These are phyloP conservation scores for Yarrowia bubula DNA, from an alignment of 805 yeast species.

Conservation along the genomic window DNA sequence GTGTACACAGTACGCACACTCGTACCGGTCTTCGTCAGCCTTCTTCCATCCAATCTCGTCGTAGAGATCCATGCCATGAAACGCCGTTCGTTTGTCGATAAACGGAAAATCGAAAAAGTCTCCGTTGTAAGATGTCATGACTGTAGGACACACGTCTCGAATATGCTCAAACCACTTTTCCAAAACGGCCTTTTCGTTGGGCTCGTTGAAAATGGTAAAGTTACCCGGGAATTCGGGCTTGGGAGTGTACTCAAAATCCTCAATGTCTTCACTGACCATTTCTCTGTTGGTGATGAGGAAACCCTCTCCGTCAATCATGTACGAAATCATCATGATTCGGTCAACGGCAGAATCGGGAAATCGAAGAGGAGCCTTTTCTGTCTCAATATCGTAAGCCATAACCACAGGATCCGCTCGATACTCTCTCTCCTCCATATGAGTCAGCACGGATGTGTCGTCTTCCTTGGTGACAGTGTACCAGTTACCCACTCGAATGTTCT, in stretches of 20 bases:
- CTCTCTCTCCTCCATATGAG: constrained; percentile 66
- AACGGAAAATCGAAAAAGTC: constrained; percentile 99
- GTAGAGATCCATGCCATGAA: constrained; percentile 83
- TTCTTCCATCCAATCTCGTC: constrained; percentile 91
- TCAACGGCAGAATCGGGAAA: constrained; percentile 91
- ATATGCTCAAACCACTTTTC: constrained; percentile 85
- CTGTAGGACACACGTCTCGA: constrained; percentile 84
- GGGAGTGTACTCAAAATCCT: constrained; percentile 96
- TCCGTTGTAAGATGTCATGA: constrained; percentile 97
- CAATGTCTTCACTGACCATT: constrained; percentile 90
- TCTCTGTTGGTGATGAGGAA: constrained; percentile 90
- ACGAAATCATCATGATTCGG: constrained; percentile 97
- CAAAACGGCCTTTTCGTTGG: constrained; percentile 73
- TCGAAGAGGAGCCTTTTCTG: constrained; percentile 92
- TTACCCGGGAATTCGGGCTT: constrained; percentile 91
- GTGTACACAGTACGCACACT: constrained; percentile 87
- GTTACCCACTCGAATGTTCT: constrained; percentile 80
- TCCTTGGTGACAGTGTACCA: constrained; percentile 83
- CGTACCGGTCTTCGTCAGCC: constrained; percentile 93
- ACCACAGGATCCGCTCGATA: constrained; percentile 98
- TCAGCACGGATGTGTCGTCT: constrained; percentile 53
- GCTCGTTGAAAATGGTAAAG: constrained; percentile 87
- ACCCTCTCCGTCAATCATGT: constrained; percentile 98
- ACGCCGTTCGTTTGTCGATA: constrained; percentile 80
- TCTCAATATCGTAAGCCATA: constrained; percentile 94